Evolutionary conservation across 257 asterid genomes (phyloP).

Genomic region (Scutellaria galericulata): DNA sequence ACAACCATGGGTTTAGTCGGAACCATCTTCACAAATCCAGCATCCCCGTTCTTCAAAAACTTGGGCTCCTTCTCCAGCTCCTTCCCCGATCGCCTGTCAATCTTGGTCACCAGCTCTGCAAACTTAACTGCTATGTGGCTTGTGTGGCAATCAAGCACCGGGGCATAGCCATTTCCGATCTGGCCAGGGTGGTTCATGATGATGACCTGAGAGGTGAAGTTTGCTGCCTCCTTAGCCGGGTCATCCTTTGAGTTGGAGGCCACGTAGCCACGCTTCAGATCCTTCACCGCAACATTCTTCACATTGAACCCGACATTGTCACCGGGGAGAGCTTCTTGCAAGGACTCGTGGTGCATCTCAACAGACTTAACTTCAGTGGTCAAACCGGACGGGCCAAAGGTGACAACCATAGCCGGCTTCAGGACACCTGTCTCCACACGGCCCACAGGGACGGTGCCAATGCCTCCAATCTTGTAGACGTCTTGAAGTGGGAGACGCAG

Average conservation of each 20-base stretch:
- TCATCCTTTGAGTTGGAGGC: slow-evolving; percentile 80
- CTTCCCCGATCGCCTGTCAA: slow-evolving; percentile 80
- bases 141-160: slow-evolving; percentile 67
- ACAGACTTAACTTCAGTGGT: slow-evolving; percentile 79
- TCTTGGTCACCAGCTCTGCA: slow-evolving; percentile 67
- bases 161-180: slow-evolving; percentile 69
- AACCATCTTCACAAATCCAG: slow-evolving; percentile 72
- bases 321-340: slow-evolving; percentile 73
- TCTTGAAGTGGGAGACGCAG: slow-evolving; percentile 26
- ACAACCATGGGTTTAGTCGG: slow-evolving; percentile 87
- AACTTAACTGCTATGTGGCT: slow-evolving; percentile 71
- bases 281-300: slow-evolving; percentile 80
- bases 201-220: slow-evolving; percentile 32
- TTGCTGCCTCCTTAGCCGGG: slow-evolving; percentile 54
- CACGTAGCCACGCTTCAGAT: slow-evolving; percentile 71
- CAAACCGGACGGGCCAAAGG: slow-evolving; percentile 69
- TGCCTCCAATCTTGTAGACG: slow-evolving; percentile 22
- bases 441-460: slow-evolving; percentile 20
- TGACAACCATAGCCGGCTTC: slow-evolving; percentile 56
- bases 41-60: slow-evolving; percentile 74
- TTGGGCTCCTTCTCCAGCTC: slow-evolving; percentile 76
- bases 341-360: slow-evolving; percentile 77
- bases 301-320: slow-evolving; percentile 78
- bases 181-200: slow-evolving; percentile 47
- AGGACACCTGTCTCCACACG: slow-evolving; percentile 23